Conservation (phyloP, 2,329 filamentous ascomycete species). For the Neofusicoccum laricinum region DNA sequence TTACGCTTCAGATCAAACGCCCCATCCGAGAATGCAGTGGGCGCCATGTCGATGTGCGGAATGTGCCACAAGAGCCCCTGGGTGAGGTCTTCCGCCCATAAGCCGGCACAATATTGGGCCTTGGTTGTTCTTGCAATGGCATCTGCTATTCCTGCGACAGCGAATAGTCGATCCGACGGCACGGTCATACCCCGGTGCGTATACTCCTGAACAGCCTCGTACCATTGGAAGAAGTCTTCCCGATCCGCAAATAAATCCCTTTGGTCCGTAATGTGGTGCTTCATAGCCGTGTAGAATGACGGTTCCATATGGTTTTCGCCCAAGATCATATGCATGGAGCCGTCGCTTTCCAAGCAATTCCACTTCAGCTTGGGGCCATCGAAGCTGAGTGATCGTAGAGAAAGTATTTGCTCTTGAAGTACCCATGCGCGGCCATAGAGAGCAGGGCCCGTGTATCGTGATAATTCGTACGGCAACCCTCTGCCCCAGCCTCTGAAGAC, state of each 20-base stretch:
- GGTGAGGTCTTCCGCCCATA: background rate
- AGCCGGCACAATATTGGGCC: background rate
- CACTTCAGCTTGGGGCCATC: background rate
- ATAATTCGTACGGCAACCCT: background rate
- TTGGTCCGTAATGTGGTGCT: background rate
- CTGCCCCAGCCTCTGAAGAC: too few species aligned
- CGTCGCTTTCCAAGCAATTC: constrained; percentile 16
- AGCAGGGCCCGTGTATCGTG: background rate
- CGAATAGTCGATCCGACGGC: background rate
- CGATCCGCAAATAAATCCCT: constrained; percentile 19
- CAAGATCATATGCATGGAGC: constrained; percentile 16
- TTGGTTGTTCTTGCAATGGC: background rate
- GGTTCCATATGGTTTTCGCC: constrained; percentile 16
- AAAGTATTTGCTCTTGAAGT: background rate
- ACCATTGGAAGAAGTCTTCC: constrained; percentile 23
- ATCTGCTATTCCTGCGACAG: background rate
- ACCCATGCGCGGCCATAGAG: background rate
- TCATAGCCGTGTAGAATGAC: constrained; percentile 19
- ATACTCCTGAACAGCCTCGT: background rate
- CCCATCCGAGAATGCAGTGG: too few species aligned
- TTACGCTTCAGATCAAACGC: too few species aligned
- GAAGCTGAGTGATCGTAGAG: background rate
- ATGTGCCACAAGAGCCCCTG: background rate
- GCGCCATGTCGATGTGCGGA: too few species aligned
- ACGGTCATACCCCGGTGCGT: background rate